Percentiles rank a stretch among this genome's conserved stretches.
These are phyloP conservation scores for Bassia scoparia DNA, from an alignment of 148 eudicot species.

Conservation along the genomic window DNA sequence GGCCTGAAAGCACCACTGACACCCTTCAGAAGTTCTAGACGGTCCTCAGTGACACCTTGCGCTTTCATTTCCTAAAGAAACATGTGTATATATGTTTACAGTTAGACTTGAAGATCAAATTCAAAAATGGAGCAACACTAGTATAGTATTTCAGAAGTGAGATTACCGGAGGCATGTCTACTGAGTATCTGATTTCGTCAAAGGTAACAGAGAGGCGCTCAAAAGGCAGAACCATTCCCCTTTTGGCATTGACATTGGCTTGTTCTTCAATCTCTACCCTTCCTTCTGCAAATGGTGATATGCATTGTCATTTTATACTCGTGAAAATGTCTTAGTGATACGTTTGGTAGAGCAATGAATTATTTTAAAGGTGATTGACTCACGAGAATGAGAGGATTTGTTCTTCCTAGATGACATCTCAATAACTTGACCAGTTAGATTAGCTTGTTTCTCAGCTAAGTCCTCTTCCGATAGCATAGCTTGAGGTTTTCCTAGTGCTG, in stretches of 20 bases:
- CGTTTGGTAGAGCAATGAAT: not conserved
- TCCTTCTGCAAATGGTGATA: conserved; percentile 36
- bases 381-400: conserved; percentile 34
- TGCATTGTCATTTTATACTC: not conserved
- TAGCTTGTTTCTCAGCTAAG: conserved; percentile 38
- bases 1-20: conserved; percentile 67
- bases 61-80: conserved; percentile 50
- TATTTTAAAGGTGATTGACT: conserved; percentile 14
- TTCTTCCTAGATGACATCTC: conserved; percentile 35
- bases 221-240: conserved; percentile 70
- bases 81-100: not conserved
- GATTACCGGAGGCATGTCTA: conserved; percentile 73
- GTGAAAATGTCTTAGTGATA: not conserved
- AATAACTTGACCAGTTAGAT: conserved; percentile 33
- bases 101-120: not conserved
- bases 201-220: conserved; percentile 58
- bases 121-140: not conserved
- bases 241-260: conserved; percentile 28
- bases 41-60: conserved; percentile 48
- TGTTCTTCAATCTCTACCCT: conserved; percentile 31
- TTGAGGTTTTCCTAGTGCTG: conserved; percentile 71
- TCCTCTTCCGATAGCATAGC: conserved; percentile 52
- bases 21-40: conserved; percentile 50
- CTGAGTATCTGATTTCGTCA: conserved; percentile 60
- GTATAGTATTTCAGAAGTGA: not conserved